These are phyloP conservation scores for Cyclocybe cylindracea DNA, from an alignment of 768 basidiomycete genomes.

Conservation along the genomic window DNA sequence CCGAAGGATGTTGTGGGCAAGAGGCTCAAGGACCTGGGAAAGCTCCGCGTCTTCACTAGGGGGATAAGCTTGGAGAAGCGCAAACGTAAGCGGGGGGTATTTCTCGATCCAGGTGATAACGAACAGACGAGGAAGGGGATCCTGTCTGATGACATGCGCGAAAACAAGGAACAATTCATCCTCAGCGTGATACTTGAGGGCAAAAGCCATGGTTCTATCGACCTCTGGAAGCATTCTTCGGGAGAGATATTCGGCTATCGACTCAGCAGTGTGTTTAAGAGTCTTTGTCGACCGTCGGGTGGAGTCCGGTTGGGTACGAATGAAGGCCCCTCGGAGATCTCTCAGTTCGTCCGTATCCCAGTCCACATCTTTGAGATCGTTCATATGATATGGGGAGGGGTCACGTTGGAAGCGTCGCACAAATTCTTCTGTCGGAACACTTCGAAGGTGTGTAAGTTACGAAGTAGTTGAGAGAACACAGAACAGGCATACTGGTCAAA, in stretches of 20 bases:
- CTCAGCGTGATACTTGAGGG: slow-evolving; percentile 52
- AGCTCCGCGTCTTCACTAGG: slow-evolving; percentile 38
- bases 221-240: slow-evolving; percentile 28
- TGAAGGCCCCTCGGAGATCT: slow-evolving; percentile 30
- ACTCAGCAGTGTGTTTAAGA: slow-evolving; percentile 24
- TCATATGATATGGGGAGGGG: slow-evolving; percentile 40
- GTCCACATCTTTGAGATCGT: slow-evolving; percentile 39
- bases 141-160: slow-evolving; percentile 31
- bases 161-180: slow-evolving; percentile 57
- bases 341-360: slow-evolving; percentile 32
- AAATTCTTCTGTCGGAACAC: slow-evolving; percentile 48
- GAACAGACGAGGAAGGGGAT: slow-evolving; percentile 26
- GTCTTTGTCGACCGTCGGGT: slow-evolving; percentile 9
- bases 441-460: slow-evolving; percentile 14
- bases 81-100: slow-evolving; percentile 56
- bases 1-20: slow-evolving; percentile 37
- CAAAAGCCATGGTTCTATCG: slow-evolving; percentile 39
- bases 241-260: slow-evolving; percentile 25
- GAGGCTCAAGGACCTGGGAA: slow-evolving; percentile 27
- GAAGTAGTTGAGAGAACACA: neutral
- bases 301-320: slow-evolving; percentile 22
- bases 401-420: slow-evolving; percentile 49
- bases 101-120: slow-evolving; percentile 45
- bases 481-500: slow-evolving; percentile 57
- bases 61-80: slow-evolving; percentile 47